Conservation (phyloP, 2,329 filamentous ascomycete species). For the Calycina herbarum region DNA sequence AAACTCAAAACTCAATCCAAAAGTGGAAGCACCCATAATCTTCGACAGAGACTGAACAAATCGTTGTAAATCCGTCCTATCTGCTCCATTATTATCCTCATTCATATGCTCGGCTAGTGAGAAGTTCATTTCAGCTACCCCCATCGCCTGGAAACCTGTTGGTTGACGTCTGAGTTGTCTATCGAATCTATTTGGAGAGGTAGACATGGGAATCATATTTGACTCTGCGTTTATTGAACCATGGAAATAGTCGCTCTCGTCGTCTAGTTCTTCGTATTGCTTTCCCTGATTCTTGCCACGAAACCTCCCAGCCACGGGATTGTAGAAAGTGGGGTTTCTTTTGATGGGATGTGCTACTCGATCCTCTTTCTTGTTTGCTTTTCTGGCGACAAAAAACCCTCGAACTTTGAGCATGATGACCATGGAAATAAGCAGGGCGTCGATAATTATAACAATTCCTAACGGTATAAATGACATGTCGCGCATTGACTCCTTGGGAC, state of each 20-base stretch:
- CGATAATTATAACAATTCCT: neutral
- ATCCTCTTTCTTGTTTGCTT: slow-evolving; percentile 7
- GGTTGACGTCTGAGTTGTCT: slow-evolving; percentile 16
- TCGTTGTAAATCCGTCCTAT: slow-evolving; percentile 43
- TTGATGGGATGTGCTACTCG: neutral
- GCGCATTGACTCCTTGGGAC: neutral
- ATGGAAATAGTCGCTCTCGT: neutral
- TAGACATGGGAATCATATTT: neutral
- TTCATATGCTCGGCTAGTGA: slow-evolving; percentile 20
- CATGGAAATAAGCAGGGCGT: neutral
- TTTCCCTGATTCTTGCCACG: neutral
- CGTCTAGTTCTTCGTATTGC: slow-evolving; percentile 23
- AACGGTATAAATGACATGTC: slow-evolving; percentile 2
- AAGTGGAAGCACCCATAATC: slow-evolving; percentile 50
- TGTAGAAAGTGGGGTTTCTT: slow-evolving; percentile 7
- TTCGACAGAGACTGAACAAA: slow-evolving; percentile 55
- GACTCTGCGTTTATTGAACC: slow-evolving; percentile 9
- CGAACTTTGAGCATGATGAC: slow-evolving; percentile 32
- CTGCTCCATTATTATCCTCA: slow-evolving; percentile 25
- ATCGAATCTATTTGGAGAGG: neutral
- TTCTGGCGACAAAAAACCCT: slow-evolving; percentile 38
- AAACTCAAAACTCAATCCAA: slow-evolving; percentile 56
- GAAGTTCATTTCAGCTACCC: slow-evolving; percentile 20
- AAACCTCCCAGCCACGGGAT: neutral
- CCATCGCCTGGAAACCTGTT: slow-evolving; percentile 27